Evolutionary conservation across 495 filamentous ascomycete genomes (phyloP).

Genomic region (Penicillium silybi): DNA sequence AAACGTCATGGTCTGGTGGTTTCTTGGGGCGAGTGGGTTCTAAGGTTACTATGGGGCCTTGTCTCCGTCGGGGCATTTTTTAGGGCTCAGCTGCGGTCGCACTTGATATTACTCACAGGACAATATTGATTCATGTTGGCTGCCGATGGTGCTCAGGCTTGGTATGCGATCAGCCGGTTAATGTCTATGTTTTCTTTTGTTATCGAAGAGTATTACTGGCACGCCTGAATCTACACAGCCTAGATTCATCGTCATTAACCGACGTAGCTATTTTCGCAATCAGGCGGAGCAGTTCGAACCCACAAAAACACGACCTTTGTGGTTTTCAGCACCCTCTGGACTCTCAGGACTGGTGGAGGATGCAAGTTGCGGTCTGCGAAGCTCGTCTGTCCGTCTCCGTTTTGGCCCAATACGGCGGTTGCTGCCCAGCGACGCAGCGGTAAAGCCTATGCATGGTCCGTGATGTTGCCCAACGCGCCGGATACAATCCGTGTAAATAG

Average conservation of each 20-base stretch:
- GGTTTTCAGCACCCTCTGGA: neutral
- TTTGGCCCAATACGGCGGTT: conserved; percentile 26
- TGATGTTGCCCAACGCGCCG: conserved; percentile 33
- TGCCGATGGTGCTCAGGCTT: too few species aligned
- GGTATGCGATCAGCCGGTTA: too few species aligned
- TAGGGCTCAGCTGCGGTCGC: conserved; percentile 9
- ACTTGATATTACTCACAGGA: neutral
- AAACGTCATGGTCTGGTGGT: neutral
- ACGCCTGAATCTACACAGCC: neutral
- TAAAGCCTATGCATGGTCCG: conserved; percentile 34
- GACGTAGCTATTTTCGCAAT: conserved; percentile 4
- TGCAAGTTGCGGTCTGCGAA: conserved; percentile 39
- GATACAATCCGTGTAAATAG: conserved; percentile 14
- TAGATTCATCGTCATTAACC: neutral
- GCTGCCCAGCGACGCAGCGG: conserved; percentile 42
- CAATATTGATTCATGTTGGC: neutral
- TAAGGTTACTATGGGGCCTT: neutral
- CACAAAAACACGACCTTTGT: neutral
- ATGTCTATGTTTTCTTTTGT: too few species aligned
- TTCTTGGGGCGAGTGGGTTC: neutral
- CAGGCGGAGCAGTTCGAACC: conserved; percentile 1
- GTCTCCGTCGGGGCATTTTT: conserved; percentile 2
- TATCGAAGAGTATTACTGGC: neutral
- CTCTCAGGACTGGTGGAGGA: neutral
- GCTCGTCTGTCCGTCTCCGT: conserved; percentile 16